Percentiles rank a stretch among this genome's conserved stretches.
Evolutionary conservation across 1,284 basidiomycete genomes (phyloP).

Genomic region (Gomphus bonarii): DNA sequence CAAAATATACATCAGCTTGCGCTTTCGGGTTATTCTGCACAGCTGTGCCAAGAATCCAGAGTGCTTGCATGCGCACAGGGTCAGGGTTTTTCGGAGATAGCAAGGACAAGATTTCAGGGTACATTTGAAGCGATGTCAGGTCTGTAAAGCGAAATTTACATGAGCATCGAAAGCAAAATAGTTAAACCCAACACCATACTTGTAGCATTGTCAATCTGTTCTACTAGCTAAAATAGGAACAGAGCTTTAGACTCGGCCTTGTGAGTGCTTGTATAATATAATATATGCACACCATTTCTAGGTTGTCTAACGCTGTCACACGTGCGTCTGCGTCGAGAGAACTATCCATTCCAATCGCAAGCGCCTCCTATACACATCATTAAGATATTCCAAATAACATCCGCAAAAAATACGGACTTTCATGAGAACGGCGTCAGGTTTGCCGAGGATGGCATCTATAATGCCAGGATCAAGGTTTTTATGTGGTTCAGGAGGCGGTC

Average conservation of each 20-base stretch:
- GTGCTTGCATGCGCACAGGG: slow-evolving; percentile 59
- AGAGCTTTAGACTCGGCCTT: background rate
- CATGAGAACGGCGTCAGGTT: slow-evolving; percentile 78
- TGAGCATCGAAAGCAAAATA: slow-evolving; percentile 1
- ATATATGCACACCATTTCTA: slow-evolving; percentile 73
- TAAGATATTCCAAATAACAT: background rate
- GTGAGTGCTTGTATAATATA: background rate
- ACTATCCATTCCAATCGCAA: slow-evolving; percentile 62
- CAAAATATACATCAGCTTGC: slow-evolving; percentile 64
- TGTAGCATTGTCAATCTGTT: slow-evolving; percentile 94
- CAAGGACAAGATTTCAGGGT: slow-evolving; percentile 72
- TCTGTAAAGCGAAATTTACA: slow-evolving; percentile 34
- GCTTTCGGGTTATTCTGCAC: slow-evolving; percentile 92
- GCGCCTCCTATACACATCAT: slow-evolving; percentile 42
- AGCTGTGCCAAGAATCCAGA: slow-evolving; percentile 93
- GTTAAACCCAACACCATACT: slow-evolving; percentile 32
- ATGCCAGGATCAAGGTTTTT: slow-evolving; percentile 63
- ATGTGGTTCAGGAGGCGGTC: slow-evolving; percentile 27
- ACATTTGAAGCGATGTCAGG: slow-evolving; percentile 76
- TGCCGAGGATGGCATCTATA: slow-evolving; percentile 81
- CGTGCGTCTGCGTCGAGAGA: slow-evolving; percentile 53
- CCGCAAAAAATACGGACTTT: slow-evolving; percentile 26
- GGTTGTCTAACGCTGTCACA: slow-evolving; percentile 78
- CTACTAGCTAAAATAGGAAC: slow-evolving; percentile 62
- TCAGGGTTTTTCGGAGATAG: slow-evolving; percentile 41